A percentile compares a stretch with the other conserved stretches of the same genome.
These are phyloP conservation scores for Colletotrichum horii DNA, from an alignment of 2,329 filamentous ascomycete species.

Conservation along the genomic window DNA sequence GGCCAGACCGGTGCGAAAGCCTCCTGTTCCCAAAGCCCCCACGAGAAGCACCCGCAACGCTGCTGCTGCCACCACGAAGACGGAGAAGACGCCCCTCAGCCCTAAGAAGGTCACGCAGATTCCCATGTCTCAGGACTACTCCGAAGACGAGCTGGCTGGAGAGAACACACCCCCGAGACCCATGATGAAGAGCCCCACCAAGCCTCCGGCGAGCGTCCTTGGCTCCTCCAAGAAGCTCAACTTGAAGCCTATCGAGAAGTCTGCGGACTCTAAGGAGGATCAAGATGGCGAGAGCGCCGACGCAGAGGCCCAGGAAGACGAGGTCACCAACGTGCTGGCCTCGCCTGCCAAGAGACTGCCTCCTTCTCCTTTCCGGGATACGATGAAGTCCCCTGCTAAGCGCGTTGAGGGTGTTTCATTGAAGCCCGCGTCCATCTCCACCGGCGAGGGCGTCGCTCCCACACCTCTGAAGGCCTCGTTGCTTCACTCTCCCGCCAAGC, in stretches of 20 bases:
- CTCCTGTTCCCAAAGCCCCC: conserved; percentile 33
- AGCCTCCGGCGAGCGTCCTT: conserved; percentile 43
- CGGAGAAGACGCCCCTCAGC: conserved; percentile 59
- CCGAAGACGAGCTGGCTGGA: conserved; percentile 65
- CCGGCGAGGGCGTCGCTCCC: not conserved
- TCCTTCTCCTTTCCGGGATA: conserved; percentile 58
- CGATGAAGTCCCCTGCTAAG: conserved; percentile 62
- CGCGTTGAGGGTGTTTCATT: conserved; percentile 48
- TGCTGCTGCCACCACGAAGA: conserved; percentile 30
- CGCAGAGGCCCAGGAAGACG: conserved; percentile 8
- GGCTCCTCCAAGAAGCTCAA: conserved; percentile 39
- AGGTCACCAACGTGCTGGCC: conserved; percentile 42
- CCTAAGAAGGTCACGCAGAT: conserved; percentile 70
- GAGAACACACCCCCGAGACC: conserved; percentile 57
- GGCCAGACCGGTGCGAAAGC: conserved; percentile 51
- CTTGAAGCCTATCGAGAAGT: conserved; percentile 24
- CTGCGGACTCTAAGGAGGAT: conserved; percentile 14
- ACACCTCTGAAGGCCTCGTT: conserved; percentile 45
- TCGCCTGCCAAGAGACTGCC: conserved; percentile 63
- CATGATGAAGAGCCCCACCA: conserved; percentile 61
- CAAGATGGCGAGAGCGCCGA: conserved; percentile 24
- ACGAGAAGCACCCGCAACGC: conserved; percentile 28
- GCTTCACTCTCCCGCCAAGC: conserved; percentile 57
- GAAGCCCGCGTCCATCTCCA: conserved; percentile 32
- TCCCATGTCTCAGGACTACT: conserved; percentile 51